Evolutionary conservation across 2,329 filamentous ascomycete species (phyloP), one percentile per base, ranked within the genome.

Genomic region (Diaporthe citriasiana): DNA sequence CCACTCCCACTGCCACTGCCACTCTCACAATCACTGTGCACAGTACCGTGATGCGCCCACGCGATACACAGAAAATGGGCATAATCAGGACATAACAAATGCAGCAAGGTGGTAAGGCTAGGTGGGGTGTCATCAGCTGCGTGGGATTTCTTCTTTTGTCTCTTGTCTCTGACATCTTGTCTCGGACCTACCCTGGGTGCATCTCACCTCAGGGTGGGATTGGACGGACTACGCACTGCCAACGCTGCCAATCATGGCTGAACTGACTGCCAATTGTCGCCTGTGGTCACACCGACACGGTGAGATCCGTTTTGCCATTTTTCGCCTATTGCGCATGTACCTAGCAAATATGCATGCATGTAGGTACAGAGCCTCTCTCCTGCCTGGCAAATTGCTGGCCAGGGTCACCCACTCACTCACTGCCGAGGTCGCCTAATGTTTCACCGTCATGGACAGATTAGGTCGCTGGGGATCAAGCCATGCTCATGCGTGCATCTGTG

Each of bases 391-490:
- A 66, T 66, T 51, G 42, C 30, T 33, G 42, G 45, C 60, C 45
- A 35, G 45, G 60, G 60, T 42, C 57, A 27, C 30, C 38, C 45
- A 25, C 27, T 42, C 57, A 27, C 30, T 50, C 45, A 25, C 27
- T 40, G 63, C 63, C 63, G 30, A 51, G 45, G 30, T 66, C 30
- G 63, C 45, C 63, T 51, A 51, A 38, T 66, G 45, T 66, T 47
- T 66, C 63, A 51, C 45, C 63, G 27, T 33, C 63, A 25, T 35
- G 45, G 45, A 33, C 63, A 66, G 63, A 66, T 22, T 22, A 30
- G 45, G 12, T 35, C 7, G 60, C 38, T 33, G 45, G 45, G 45
- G 27, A 51, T 45, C 60, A 22, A 50, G 60, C 27, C 27, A 33
- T 19, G 22, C 19, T 50, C 30, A n/a, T 15, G 42, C 13, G 42